Percentiles rank a stretch among this genome's conserved stretches.
phyloP scores from a whole-genome alignment of 768 basidiomycete genomes.

The Gautieria morchelliformis region DNA sequence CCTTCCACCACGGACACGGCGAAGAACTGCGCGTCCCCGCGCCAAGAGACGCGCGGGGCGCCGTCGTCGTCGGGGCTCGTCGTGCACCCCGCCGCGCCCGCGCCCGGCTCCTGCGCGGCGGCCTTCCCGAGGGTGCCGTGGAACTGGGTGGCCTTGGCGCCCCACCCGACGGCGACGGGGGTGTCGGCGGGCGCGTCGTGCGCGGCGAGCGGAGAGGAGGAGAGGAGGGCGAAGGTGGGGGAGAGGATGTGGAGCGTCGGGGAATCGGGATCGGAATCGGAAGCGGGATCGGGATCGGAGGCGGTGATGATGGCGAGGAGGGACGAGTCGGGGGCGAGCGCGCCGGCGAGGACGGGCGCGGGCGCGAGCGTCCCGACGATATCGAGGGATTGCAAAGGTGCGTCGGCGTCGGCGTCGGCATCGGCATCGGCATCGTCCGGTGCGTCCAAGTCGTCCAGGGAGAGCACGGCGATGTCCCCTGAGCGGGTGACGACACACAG shows the following conservation, averaged over 20 bases:
- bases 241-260: slow-evolving; percentile 71
- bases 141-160: slow-evolving; percentile 93
- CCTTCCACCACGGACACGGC: slow-evolving; percentile 68
- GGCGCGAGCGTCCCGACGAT: slow-evolving; percentile 29
- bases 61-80: slow-evolving; percentile 66
- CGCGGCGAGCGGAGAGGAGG: slow-evolving; percentile 64
- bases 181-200: slow-evolving; percentile 77
- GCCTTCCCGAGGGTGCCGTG: slow-evolving; percentile 90
- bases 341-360: slow-evolving; percentile 51
- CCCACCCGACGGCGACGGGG: slow-evolving; percentile 96
- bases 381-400: background rate
- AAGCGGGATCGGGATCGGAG: too few relatives aligned
- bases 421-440: too few relatives aligned
- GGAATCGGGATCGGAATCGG: too few relatives aligned
- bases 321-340: slow-evolving; percentile 90
- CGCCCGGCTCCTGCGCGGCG: slow-evolving; percentile 47
- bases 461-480: slow-evolving; percentile 74
- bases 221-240: slow-evolving; percentile 71
- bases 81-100: slow-evolving; percentile 25
- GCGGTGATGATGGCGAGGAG: slow-evolving; percentile 72
- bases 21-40: slow-evolving; percentile 88
- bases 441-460: slow-evolving; percentile 33
- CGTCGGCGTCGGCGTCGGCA: background rate
- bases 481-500: slow-evolving; percentile 59
- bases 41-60: slow-evolving; percentile 76